Evolutionary conservation across 2,329 filamentous ascomycete species (phyloP).

Genomic region (Claviceps sp.): DNA sequence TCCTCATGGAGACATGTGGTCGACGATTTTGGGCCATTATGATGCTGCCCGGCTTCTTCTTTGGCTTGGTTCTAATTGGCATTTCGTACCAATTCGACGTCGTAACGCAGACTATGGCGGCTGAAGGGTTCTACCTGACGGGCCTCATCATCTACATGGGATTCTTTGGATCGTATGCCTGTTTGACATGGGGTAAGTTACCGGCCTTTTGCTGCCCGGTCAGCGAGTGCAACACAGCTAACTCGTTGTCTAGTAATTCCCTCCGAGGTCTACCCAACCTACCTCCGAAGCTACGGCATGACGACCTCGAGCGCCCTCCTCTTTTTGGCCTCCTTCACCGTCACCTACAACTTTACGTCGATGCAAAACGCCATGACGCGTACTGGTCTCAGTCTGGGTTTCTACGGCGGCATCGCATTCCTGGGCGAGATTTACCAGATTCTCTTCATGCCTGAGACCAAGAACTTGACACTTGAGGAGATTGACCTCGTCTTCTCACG

Average conservation of each 20-base stretch:
- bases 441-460: conserved; percentile 64
- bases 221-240: no score
- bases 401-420: conserved; percentile 61
- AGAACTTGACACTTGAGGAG: conserved; percentile 55
- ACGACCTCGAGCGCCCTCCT: conserved; percentile 53
- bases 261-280: conserved; percentile 58
- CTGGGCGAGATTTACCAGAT: conserved; percentile 60
- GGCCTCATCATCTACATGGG: conserved; percentile 56
- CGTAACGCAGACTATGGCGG: conserved; percentile 29
- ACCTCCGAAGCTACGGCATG: conserved; percentile 62
- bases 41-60: conserved; percentile 59
- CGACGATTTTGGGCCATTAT: conserved; percentile 62
- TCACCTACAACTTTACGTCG: conserved; percentile 60
- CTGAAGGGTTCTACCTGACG: conserved; percentile 49
- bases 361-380: conserved; percentile 57
- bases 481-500: conserved; percentile 54
- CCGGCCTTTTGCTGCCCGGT: no score
- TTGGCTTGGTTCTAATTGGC: conserved; percentile 55
- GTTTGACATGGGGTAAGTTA: conserved; percentile 39
- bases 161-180: conserved; percentile 54
- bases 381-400: conserved; percentile 54
- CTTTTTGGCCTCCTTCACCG: conserved; percentile 58
- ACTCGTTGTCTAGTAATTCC: conserved; percentile 34
- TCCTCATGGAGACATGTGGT: conserved; percentile 60
- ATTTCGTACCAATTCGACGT: conserved; percentile 44